These are phyloP conservation scores for Komagataella kurtzmanii DNA, from an alignment of 805 yeast species.

Conservation along the genomic window DNA sequence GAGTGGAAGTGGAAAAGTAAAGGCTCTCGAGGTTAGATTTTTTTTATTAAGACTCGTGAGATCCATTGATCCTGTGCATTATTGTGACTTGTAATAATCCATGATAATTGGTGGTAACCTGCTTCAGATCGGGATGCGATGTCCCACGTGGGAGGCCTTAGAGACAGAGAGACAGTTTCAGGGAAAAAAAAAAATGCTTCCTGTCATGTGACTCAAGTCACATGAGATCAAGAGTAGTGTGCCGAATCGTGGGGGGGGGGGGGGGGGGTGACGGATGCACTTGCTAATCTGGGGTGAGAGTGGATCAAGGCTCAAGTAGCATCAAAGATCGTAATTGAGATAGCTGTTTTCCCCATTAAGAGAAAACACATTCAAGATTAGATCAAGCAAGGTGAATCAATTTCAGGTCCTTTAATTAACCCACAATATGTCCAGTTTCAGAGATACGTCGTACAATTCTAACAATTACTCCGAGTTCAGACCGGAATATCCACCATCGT, in stretches of 20 bases:
- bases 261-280: not conserved
- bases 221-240: not conserved
- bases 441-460: slow-evolving; percentile 38
- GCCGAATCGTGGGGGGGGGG: not conserved
- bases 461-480: slow-evolving; percentile 40
- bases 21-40: not conserved
- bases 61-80: not conserved
- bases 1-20: not conserved
- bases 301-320: too few relatives aligned
- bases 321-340: too few relatives aligned
- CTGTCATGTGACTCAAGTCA: not conserved
- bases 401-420: slow-evolving; percentile 5
- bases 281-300: too few relatives aligned
- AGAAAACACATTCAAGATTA: too few relatives aligned
- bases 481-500: slow-evolving; percentile 48
- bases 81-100: not conserved
- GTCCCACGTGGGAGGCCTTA: not conserved
- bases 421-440: slow-evolving; percentile 57
- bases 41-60: not conserved
- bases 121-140: not conserved
- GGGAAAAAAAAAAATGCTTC: not conserved
- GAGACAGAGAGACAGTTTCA: not conserved
- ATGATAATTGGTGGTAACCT: not conserved
- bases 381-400: too few relatives aligned
- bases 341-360: too few relatives aligned